phyloP scores from a whole-genome alignment of 129 eudicot genomes.

The Arctium lappa region DNA sequence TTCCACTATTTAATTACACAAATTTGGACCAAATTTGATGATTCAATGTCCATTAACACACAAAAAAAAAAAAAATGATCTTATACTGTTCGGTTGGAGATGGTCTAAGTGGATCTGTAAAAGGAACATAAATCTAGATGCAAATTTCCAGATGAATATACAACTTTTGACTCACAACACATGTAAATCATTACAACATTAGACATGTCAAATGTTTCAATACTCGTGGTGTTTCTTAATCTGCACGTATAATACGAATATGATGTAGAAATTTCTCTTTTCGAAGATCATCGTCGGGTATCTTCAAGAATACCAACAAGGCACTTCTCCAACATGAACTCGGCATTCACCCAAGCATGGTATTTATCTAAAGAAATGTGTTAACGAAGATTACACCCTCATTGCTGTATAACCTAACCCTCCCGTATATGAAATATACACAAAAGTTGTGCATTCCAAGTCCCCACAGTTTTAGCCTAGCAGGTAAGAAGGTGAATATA shows the following conservation, averaged over 20 bases:
- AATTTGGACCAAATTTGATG: background rate
- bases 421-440: too few relatives aligned
- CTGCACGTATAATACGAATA: background rate
- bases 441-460: background rate
- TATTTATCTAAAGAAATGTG: constrained; percentile 30
- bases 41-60: too few relatives aligned
- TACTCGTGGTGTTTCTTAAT: background rate
- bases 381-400: constrained; percentile 4
- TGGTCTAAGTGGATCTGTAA: background rate
- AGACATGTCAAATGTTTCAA: background rate
- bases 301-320: constrained; percentile 41
- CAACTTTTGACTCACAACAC: background rate
- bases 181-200: background rate
- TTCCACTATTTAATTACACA: too few relatives aligned
- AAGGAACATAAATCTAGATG: constrained; percentile 11
- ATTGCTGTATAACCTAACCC: background rate
- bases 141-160: background rate
- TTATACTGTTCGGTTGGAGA: background rate
- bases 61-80: background rate
- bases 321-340: constrained; percentile 41
- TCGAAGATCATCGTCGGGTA: constrained; percentile 18
- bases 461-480: too few relatives aligned
- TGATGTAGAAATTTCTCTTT: background rate
- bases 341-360: constrained; percentile 51
- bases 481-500: too few relatives aligned